Base-by-base conservation (phyloP, 2,329 filamentous ascomycete species). In the Paecilomyces variotii region DNA sequence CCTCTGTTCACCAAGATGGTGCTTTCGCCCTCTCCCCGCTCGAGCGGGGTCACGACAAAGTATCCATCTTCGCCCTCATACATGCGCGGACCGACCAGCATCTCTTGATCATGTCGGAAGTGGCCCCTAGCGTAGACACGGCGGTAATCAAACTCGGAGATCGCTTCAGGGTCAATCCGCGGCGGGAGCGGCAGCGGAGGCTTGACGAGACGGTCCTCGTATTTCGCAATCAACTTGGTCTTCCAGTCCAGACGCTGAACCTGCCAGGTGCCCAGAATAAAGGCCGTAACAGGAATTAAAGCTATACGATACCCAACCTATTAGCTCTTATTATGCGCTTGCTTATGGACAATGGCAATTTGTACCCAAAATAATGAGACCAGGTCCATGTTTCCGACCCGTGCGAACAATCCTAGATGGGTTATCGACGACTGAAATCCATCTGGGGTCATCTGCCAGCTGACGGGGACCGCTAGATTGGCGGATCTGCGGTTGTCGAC, bases 231-330 rank as follows among this genome's bases (percentile, higher is more conserved):
- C 11, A 99, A 81, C 53, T 96, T 89, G 3, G 91, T 91, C 74
- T 99, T 99, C 92, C 93, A 96, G 59, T 87, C 85, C 1, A 99
- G 84, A 10, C 94, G 88, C 73, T 96, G 86, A 57, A 99, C 89
- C 73, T 99, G 94, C 94, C 94, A 99, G 63, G 90, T 90, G 30
- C 94, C 94, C 14, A 99, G 86, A 57, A 81, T 79, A 74, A 99
- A 96, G 10, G 94, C 91, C 0, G 92, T 97, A 60, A 96, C 76
- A 54, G 94, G 94, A 68, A 99, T 97, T 56, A 96, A 77, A 49
- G 90, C 90, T 76, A 55, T 35, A 56, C 24, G 30, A 45, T 9
- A 32, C n/a, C 14, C n/a, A n/a, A 25, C 30, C 14, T 25, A 35
- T 52, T 52, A 52, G 50, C 50, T 19, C 19, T 19, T 19, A 19